These are phyloP conservation scores for Leishmania aethiopica DNA, from an alignment of 208 protist genomes.

Conservation along the genomic window DNA sequence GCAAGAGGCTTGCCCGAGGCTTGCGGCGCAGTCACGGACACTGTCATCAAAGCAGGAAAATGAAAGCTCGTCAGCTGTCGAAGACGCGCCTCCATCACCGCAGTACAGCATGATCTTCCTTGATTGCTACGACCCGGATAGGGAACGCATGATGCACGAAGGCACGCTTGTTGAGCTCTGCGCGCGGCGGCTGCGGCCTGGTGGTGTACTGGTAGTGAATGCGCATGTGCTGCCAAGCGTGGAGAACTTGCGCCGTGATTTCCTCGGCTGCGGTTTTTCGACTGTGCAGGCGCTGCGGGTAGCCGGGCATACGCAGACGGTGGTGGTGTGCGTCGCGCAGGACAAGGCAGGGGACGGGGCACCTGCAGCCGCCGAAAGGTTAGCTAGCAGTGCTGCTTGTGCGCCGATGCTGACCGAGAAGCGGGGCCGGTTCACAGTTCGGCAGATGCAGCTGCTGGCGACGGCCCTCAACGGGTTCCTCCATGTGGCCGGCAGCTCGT, in stretches of 20 bases:
- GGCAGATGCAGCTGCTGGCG: constrained; percentile 20
- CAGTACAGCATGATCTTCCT: constrained; percentile 79
- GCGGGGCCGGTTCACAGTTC: constrained; percentile 23
- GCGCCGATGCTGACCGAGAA: constrained; percentile 10
- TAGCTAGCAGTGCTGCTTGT: neutral
- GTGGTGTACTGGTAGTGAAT: constrained; percentile 73
- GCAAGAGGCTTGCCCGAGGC: neutral
- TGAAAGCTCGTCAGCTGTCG: neutral
- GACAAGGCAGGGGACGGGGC: neutral
- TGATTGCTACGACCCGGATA: constrained; percentile 82
- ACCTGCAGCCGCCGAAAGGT: neutral
- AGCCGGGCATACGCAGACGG: constrained; percentile 57
- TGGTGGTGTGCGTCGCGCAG: constrained; percentile 51
- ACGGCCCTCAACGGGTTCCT: neutral
- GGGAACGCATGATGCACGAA: constrained; percentile 78
- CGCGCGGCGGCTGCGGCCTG: constrained; percentile 45
- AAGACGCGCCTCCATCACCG: neutral
- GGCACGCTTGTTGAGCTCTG: constrained; percentile 58
- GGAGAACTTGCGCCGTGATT: constrained; percentile 32
- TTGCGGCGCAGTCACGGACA: neutral
- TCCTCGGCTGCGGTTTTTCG: constrained; percentile 53
- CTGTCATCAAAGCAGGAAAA: neutral
- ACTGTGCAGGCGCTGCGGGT: constrained; percentile 76
- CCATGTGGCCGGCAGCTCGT: neutral
- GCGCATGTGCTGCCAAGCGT: constrained; percentile 62